Evolutionary conservation across 345 rosid species (phyloP).

Genomic region (Turnera subulata): DNA sequence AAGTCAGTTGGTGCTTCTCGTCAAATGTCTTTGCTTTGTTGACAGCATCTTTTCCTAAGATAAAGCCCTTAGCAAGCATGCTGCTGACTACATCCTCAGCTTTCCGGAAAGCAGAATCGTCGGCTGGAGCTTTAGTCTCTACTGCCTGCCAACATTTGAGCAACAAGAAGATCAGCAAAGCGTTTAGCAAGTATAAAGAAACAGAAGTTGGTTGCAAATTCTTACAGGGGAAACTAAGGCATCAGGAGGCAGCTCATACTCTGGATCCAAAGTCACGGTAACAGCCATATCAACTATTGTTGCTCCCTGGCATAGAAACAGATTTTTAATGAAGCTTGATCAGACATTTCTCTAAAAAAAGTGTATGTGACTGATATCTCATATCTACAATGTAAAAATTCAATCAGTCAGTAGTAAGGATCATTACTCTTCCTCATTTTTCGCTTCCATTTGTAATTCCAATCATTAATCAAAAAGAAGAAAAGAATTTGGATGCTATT

Average conservation of each 20-base stretch:
- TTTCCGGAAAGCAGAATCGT: conserved; percentile 66
- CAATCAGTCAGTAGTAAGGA: background rate
- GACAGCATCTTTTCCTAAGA: conserved; percentile 86
- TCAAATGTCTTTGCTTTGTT: conserved; percentile 81
- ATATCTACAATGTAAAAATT: too few species aligned
- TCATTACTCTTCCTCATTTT: background rate
- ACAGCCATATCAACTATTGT: conserved; percentile 84
- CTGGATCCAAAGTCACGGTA: conserved; percentile 57
- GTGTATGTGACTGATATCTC: too few species aligned
- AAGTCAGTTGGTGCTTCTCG: conserved; percentile 84
- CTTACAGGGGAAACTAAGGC: conserved; percentile 62
- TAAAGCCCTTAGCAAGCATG: conserved; percentile 92
- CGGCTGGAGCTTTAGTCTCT: conserved; percentile 44
- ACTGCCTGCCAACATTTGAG: conserved; percentile 36
- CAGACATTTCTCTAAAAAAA: background rate
- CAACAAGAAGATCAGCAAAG: conserved; percentile 6
- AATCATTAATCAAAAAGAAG: background rate
- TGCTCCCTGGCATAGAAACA: conserved; percentile 63
- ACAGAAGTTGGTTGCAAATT: conserved; percentile 7
- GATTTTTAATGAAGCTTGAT: background rate
- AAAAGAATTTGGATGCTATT: too few species aligned
- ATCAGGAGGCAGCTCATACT: conserved; percentile 74
- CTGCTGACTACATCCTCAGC: conserved; percentile 86
- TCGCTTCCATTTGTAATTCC: background rate
- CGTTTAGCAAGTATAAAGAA: background rate